Conservation (phyloP, 1,284 basidiomycete species). For the Waitea zeae region DNA sequence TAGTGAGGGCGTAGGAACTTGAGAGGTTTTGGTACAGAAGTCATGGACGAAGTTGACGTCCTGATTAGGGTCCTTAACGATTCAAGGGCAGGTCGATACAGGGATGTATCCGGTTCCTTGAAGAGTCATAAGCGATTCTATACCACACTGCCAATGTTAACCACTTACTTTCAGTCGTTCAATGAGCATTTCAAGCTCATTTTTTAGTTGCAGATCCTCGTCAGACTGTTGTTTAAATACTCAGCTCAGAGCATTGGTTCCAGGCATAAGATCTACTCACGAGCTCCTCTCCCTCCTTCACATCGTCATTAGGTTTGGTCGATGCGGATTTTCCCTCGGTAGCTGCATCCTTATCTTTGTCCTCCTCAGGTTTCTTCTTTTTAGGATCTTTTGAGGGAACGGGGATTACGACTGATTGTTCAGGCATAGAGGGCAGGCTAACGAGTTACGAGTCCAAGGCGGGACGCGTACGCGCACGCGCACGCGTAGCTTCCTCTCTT, state of each 20-base stretch:
- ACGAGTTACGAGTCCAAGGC: no score
- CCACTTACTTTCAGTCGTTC: conserved; percentile 73
- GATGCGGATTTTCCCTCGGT: conserved; percentile 21
- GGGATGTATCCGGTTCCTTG: conserved; percentile 74
- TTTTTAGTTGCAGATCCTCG: conserved; percentile 88
- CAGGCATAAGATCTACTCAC: conserved; percentile 25
- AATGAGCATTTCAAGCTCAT: conserved; percentile 94
- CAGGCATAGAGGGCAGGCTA: no score
- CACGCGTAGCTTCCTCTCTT: no score
- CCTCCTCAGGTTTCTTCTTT: conserved; percentile 44
- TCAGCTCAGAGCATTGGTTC: background rate
- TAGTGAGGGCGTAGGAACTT: conserved; percentile 97
- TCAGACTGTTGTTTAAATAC: conserved; percentile 49
- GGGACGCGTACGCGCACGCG: no score
- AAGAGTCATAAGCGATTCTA: conserved; percentile 5
- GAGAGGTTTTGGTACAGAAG: conserved; percentile 97
- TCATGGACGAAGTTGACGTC: conserved; percentile 98
- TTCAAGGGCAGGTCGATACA: conserved; percentile 88
- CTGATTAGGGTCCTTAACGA: conserved; percentile 87
- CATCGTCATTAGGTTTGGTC: conserved; percentile 29
- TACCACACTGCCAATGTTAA: background rate
- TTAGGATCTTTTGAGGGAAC: conserved; percentile 59
- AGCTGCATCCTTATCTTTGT: conserved; percentile 36
- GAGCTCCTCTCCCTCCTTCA: conserved; percentile 69
- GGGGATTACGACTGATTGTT: conserved; percentile 18